phyloP scores from a whole-genome alignment of 2,329 filamentous ascomycete species.

The Aspergillus awamori region DNA sequence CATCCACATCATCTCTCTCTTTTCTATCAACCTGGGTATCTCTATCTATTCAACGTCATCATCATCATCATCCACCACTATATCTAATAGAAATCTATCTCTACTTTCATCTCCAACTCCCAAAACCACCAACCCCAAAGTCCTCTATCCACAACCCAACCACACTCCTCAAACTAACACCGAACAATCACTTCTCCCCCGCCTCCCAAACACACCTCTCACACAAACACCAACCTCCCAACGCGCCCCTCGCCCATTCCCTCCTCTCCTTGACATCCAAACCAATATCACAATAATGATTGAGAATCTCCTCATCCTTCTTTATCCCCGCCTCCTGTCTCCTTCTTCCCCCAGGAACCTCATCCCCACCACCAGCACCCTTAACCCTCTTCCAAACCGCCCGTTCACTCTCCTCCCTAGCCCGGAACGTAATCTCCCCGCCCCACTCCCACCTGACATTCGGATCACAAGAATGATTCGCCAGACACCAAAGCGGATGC shows the following conservation, averaged over 20 bases:
- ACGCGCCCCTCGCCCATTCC: constrained; percentile 83
- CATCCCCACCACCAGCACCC: constrained; percentile 20
- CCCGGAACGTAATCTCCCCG: constrained; percentile 45
- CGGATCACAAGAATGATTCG: constrained; percentile 94
- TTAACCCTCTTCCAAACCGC: constrained; percentile 36
- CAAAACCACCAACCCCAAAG: no score
- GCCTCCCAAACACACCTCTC: constrained; percentile 75
- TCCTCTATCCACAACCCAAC: no score
- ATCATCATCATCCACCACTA: background rate
- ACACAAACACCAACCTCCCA: constrained; percentile 90
- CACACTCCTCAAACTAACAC: background rate
- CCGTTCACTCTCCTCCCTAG: constrained; percentile 36
- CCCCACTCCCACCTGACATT: constrained; percentile 96
- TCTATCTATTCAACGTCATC: background rate
- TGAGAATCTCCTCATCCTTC: constrained; percentile 81
- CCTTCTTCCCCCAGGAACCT: constrained; percentile 30
- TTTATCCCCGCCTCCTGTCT: constrained; percentile 59
- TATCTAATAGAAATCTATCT: background rate
- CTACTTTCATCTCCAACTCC: constrained; percentile 18
- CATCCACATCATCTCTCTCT: no score
- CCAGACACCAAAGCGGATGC: constrained; percentile 93
- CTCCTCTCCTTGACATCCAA: constrained; percentile 77
- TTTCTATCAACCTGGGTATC: background rate
- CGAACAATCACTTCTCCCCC: constrained; percentile 10
- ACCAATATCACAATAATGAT: constrained; percentile 90